Evolutionary conservation across 768 basidiomycete genomes (phyloP), one percentile per base, ranked within the genome.

Genomic region (Mycena epipterygia): DNA sequence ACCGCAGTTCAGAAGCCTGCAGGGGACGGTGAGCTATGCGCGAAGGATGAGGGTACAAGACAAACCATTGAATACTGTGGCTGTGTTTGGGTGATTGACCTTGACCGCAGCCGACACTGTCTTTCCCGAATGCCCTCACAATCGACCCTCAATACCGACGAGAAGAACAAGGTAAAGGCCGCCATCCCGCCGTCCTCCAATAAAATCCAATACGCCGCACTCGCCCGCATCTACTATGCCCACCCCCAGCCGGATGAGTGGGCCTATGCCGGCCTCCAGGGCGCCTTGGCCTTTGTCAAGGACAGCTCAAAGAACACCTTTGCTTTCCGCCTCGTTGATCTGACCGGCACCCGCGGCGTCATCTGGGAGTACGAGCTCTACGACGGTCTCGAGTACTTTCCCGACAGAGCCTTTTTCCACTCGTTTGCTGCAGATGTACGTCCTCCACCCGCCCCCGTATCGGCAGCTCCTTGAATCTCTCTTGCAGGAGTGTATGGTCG

Each of bases 361-460:
- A 89, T 96, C 48, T 99, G 97, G 97, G 91, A 95, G 67, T 95
- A 98, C 73, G 96, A 97, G 79, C 81, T 98, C 6, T 97, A 96
- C 74, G 86, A 92, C 29, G 90, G 90, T 35, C 88, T 97, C 72
- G 89, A 93, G 65, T 95, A 95, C 78, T 83, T 89, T 76, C 87
- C 93, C 76, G 97, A 99, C 78, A 85, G 96, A 69, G 87, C 92
- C 2, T 97, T 92, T 88, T 98, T 99, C 76, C 95, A 97, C 82
- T 91, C 95, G 1, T 98, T 98, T 80, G 85, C 91, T 4, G 93
- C 95, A 59, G 97, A 99, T 84, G 97, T 97, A 77, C 81, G 96
- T 88, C n/a, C 8, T 16, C 14, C 21, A 21, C 29, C 41, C 25
- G 29, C 29, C n/a, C 32, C 25, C 32, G 1, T 56, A 37, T 59